Base-by-base conservation (phyloP, 495 filamentous ascomycete genomes). In the Daldinia bambusicola region DNA sequence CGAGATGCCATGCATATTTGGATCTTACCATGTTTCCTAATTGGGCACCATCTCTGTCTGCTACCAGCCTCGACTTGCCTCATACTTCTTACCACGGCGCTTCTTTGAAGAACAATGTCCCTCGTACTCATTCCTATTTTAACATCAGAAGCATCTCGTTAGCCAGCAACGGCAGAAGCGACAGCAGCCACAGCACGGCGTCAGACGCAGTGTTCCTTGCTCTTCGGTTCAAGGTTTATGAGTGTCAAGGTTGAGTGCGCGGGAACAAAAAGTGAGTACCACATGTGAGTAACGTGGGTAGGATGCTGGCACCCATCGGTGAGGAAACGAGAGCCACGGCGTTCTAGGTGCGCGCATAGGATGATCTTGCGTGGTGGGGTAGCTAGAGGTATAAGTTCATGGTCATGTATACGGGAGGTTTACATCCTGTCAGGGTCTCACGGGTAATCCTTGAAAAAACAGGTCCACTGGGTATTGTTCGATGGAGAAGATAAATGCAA, bases 251-350 rank as follows among this genome's bases (percentile, higher is more conserved):
- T 68, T 68, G 34, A 56, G 60, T 14, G 55, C 55, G 26, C 63
- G 63, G 38, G 36, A 36, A 45, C 9, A 48, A 61, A 52, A 48
- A 64, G 57, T 63, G 61, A 58, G 66, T 66, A 52, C 56, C 41
- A 69, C 62, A 43, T 31, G 63, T 57, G 63, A 74, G 71, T 74
- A 71, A 70, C 71, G 63, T 57, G 67, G 71, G 60, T 63, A 60
- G 40, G 45, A 70, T 71, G 71, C 59, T 61, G 63, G 67, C 55
- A 74, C 67, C 71, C 71, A 74, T 74, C 71, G 71, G 71, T 74
- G 67, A 74, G 71, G 66, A 73, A 69, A 67, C 52, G 61, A 69
- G 62, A 69, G 65, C 57, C 70, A 69, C 57, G 66, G 50, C 62
- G 57, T 66, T 66, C 61, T 36, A 61, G 61, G 70, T 63, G 66